phyloP scores from a whole-genome alignment of 1,284 basidiomycete species.

The Fomitiporia mediterranea region DNA sequence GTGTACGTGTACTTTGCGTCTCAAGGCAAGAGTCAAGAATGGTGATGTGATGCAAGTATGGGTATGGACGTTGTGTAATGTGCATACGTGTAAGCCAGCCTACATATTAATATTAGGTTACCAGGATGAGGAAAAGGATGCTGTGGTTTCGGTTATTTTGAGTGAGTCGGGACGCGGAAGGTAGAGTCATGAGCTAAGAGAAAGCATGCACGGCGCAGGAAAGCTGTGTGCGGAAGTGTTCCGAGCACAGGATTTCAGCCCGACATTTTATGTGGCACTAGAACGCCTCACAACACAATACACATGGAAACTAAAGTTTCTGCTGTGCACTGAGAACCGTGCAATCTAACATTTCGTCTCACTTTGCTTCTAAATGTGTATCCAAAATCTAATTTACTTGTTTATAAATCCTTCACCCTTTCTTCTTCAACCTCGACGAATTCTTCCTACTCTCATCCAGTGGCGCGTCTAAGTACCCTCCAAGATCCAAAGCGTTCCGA shows the following conservation, averaged over 20 bases:
- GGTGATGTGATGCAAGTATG: neutral
- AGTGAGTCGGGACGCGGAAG: neutral
- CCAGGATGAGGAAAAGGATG: neutral
- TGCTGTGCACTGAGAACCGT: neutral
- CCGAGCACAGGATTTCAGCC: too few species aligned
- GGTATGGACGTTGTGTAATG: neutral
- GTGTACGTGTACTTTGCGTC: too few species aligned
- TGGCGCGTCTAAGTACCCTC: constrained; percentile 63
- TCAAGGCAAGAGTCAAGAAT: neutral
- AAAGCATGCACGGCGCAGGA: neutral
- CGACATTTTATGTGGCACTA: neutral
- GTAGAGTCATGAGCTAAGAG: neutral
- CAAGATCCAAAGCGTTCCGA: constrained; percentile 76
- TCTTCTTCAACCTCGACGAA: constrained; percentile 14
- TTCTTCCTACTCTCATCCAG: constrained; percentile 16
- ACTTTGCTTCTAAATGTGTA: neutral
- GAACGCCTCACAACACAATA: neutral
- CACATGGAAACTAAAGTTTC: neutral
- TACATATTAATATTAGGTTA: constrained; percentile 6
- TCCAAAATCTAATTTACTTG: neutral
- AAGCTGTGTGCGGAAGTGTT: neutral
- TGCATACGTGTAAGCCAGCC: neutral
- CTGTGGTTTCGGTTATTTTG: neutral
- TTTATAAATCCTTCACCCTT: neutral
- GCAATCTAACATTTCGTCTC: neutral